phyloP scores from a whole-genome alignment of 2,329 filamentous ascomycete genomes.

The Fusarium multiceps region DNA sequence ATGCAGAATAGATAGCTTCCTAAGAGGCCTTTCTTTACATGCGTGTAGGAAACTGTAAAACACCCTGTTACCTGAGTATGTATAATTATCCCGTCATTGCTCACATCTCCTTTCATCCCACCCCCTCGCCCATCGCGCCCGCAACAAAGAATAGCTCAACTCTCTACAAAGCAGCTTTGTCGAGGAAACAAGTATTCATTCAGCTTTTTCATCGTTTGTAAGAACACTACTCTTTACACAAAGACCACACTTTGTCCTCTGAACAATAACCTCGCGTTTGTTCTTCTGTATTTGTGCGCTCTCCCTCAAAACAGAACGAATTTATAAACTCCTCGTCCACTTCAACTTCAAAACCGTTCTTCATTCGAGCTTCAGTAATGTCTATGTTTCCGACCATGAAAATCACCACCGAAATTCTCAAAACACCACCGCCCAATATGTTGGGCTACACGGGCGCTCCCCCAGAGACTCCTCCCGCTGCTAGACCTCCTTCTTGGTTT shows the following conservation, averaged over 20 bases:
- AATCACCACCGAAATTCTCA: neutral
- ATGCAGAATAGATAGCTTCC: neutral
- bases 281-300: neutral
- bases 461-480: neutral
- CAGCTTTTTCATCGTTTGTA: neutral
- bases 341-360: neutral
- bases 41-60: neutral
- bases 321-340: neutral
- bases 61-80: neutral
- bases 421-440: neutral
- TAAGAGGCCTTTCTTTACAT: neutral
- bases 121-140: neutral
- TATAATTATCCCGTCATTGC: neutral
- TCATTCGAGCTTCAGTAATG: neutral
- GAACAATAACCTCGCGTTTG: neutral
- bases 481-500: slow-evolving; percentile 39
- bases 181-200: neutral
- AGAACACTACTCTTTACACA: neutral
- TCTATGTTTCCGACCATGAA: too few species aligned
- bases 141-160: slow-evolving; percentile 8
- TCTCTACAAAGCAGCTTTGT: slow-evolving; percentile 6
- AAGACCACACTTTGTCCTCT: neutral
- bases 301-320: neutral
- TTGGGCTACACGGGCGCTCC: slow-evolving; percentile 1
- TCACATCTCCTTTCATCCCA: neutral